Conservation (phyloP, 2,329 filamentous ascomycete genomes). For the Bipolaris oryzae region DNA sequence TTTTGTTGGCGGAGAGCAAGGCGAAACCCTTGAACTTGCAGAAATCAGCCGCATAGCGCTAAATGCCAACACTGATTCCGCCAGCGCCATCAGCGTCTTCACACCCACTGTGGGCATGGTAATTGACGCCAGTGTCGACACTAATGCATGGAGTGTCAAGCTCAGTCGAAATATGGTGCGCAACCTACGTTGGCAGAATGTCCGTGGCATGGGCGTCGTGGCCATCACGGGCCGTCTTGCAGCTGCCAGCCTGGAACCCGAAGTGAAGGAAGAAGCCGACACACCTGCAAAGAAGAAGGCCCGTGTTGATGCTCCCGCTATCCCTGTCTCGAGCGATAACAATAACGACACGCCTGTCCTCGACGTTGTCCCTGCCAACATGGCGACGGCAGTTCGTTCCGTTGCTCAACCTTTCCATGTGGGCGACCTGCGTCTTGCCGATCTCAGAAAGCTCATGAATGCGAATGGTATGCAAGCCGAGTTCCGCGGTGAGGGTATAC, state of each 20-base stretch:
- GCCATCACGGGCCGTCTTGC: slow-evolving; percentile 81
- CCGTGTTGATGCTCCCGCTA: slow-evolving; percentile 46
- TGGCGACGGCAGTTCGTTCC: slow-evolving; percentile 75
- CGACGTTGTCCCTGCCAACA: slow-evolving; percentile 63
- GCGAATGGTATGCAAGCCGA: slow-evolving; percentile 80
- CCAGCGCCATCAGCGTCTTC: slow-evolving; percentile 69
- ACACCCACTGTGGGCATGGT: slow-evolving; percentile 75
- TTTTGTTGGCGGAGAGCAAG: slow-evolving; percentile 78
- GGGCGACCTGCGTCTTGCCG: slow-evolving; percentile 86
- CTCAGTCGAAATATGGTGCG: slow-evolving; percentile 83
- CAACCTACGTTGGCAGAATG: slow-evolving; percentile 91
- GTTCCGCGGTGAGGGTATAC: slow-evolving; percentile 88
- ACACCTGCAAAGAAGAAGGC: slow-evolving; percentile 60
- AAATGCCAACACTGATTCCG: slow-evolving; percentile 53
- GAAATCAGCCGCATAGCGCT: slow-evolving; percentile 76
- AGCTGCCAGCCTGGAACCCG: slow-evolving; percentile 52
- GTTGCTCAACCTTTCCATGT: slow-evolving; percentile 90
- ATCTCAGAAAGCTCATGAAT: slow-evolving; percentile 84
- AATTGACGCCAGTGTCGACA: slow-evolving; percentile 93
- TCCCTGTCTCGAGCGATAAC: slow-evolving; percentile 56
- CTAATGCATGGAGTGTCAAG: slow-evolving; percentile 95
- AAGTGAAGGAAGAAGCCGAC: slow-evolving; percentile 46
- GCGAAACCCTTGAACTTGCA: slow-evolving; percentile 76
- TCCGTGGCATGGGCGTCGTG: slow-evolving; percentile 86
- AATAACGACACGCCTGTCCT: slow-evolving; percentile 60